Base-by-base conservation (phyloP, 371 early-diverging fungal genomes). In the Chytridium lagenaria region DNA sequence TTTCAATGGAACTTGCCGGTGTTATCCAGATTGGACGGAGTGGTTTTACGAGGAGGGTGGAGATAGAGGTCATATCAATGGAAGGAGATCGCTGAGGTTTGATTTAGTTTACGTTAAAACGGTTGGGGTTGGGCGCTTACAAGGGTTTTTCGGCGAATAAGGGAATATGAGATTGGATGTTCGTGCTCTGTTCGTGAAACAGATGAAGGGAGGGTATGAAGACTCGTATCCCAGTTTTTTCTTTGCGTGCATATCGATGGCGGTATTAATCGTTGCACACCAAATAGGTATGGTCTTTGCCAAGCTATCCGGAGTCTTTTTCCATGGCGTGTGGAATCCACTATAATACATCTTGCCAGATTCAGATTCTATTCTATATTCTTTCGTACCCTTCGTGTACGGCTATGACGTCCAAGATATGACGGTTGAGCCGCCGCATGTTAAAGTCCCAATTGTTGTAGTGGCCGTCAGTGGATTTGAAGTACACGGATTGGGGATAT, bases 401-500 rank as follows among this genome's bases (percentile, higher is more conserved):
- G 16, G 74, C 68, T 26, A 95, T 83, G n/a, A 86, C 71, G 15
- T 84, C 77, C 3, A 94, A 72, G 19, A 94, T 71, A 68, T 92
- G 93, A 36, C 89, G 79, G 74, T 95, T 95, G 68, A 91, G 85
- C 55, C 95, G 75, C 23, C 93, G 85, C 64, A 94, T 71, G 69
- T 88, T 93, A 65, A 94, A 92, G 67, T 90, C 89, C 94, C 94
- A 95, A 50, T 88, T 82, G 5, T 92, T 91, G 70, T 86, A 90
- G 76, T 95, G 95, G 0, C 95, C 95, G 80, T 95, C 95, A 0
- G 95, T 94, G 1, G 95, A 95, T 77, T 95, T 95, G 78, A 94
- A 94, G 72, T 95, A 95, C 0, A 90, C 94, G 0, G 92, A 85
- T 59, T 89, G 80, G 1, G 78, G 83, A 57, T 86, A 82, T 52